Percentiles rank a stretch among this genome's conserved stretches.
Evolutionary conservation across 2,329 filamentous ascomycete genomes (phyloP).

Genomic region (Sporothrix schenckii): DNA sequence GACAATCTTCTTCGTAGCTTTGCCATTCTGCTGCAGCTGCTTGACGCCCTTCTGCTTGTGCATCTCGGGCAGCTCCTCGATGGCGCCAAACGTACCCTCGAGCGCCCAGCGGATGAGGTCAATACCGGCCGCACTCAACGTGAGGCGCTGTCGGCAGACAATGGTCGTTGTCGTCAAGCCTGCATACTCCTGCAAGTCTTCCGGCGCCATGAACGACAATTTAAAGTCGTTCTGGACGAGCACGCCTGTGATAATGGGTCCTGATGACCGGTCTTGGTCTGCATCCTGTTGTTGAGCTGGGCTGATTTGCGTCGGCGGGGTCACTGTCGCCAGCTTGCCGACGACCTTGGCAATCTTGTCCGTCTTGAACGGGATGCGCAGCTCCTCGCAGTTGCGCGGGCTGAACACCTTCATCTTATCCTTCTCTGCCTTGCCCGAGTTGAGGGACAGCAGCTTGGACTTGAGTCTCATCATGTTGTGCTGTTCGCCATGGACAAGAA

Average conservation of each 20-base stretch:
- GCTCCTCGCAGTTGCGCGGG: conserved; percentile 90
- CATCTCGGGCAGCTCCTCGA: conserved; percentile 68
- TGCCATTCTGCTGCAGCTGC: conserved; percentile 40
- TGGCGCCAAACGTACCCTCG: conserved; percentile 87
- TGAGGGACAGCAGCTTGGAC: conserved; percentile 90
- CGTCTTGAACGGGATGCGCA: conserved; percentile 91
- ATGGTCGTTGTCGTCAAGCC: conserved; percentile 96
- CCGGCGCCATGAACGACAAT: conserved; percentile 92
- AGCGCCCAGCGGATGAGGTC: conserved; percentile 93
- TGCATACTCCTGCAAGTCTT: conserved; percentile 93
- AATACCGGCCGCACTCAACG: conserved; percentile 81
- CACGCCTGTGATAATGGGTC: conserved; percentile 77
- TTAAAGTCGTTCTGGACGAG: conserved; percentile 98
- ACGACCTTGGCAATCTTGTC: conserved; percentile 97
- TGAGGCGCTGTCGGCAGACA: conserved; percentile 87
- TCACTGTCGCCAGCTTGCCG: conserved; percentile 82
- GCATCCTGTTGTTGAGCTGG: not conserved
- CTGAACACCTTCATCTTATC: conserved; percentile 89
- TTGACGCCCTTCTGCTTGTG: conserved; percentile 43
- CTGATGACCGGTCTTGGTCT: conserved; percentile 37
- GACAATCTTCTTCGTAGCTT: conserved; percentile 43
- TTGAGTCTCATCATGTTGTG: conserved; percentile 98
- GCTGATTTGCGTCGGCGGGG: conserved; percentile 59
- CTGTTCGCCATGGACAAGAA: conserved; percentile 94
- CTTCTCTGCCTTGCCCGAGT: conserved; percentile 76